Conservation (phyloP, 2,329 filamentous ascomycete genomes). For the Microsporum ferrugineum region DNA sequence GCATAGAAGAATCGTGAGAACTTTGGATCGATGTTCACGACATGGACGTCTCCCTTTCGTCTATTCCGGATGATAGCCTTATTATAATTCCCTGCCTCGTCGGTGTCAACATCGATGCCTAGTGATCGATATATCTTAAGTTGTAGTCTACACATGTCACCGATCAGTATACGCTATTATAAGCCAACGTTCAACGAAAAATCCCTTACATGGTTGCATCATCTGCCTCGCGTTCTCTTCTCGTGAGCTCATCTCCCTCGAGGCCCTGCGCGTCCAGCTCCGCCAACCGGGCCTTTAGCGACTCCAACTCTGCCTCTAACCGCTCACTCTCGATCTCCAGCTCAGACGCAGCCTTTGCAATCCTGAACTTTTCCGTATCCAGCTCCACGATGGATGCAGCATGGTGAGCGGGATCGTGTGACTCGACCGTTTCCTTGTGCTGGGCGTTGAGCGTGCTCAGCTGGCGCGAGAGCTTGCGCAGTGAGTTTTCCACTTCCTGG, state of each 20-base stretch:
- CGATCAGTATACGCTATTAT: neutral
- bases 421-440: slow-evolving; percentile 61
- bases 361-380: slow-evolving; percentile 87
- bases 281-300: slow-evolving; percentile 61
- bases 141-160: slow-evolving; percentile 46
- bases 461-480: slow-evolving; percentile 63
- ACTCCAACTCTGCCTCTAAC: slow-evolving; percentile 64
- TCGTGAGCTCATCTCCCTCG: slow-evolving; percentile 52
- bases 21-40: slow-evolving; percentile 87
- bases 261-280: slow-evolving; percentile 80
- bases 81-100: slow-evolving; percentile 66
- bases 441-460: slow-evolving; percentile 64
- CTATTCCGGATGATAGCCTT: slow-evolving; percentile 78
- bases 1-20: slow-evolving; percentile 87
- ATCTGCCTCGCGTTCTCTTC: slow-evolving; percentile 42
- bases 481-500: slow-evolving; percentile 53
- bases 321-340: slow-evolving; percentile 91
- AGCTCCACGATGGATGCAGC: slow-evolving; percentile 73
- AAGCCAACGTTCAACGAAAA: neutral
- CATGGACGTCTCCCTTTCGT: slow-evolving; percentile 80
- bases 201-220: slow-evolving; percentile 37
- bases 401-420: slow-evolving; percentile 68
- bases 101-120: slow-evolving; percentile 80
- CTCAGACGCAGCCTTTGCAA: slow-evolving; percentile 82
- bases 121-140: slow-evolving; percentile 84